Base-by-base conservation (phyloP, 2,329 filamentous ascomycete genomes). In the Rutstroemia sydowiana region DNA sequence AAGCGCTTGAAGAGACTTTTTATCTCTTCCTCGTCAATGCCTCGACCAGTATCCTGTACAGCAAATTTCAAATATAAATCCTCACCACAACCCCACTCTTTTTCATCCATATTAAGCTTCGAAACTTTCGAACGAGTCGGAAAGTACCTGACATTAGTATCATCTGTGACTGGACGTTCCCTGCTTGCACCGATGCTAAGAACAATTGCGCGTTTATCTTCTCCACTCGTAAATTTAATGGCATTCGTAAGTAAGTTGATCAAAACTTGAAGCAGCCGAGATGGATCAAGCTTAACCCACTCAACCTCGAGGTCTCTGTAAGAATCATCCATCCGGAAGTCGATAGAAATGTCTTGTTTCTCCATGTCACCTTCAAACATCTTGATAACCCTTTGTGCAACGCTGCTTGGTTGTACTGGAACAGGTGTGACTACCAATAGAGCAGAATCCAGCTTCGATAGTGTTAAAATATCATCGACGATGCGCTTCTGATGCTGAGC, bases 161-260 rank as follows among this genome's bases (percentile, higher is more conserved):
- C 63, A 77, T 88, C 1, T 83, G 72, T 2, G 76, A 82, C 48
- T 30, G 63, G 20, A 8, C 58, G 58, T 42, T 63, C 57, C 21
- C 31, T 57, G 39, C 57, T 63, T 36, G 65, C 65, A 9, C 59
- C 64, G 28, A 66, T 52, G 43, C 62, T 65, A 43, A 81, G 66
- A 18, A 70, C 68, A 2, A 81, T 73, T 1, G 71, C 71, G 31
- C 64, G 56, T 57, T 82, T 79, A 0, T 79, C 81, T 20, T 83
- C 79, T 0, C 75, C 75, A 26, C 82, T 82, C 0, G 88, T 93
- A 64, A 92, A 93, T 62, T 92, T 92, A 65, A 93, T 83, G 0
- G 87, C 86, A 61, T 92, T 92, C 4, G 86, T 88, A 5, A 87
- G 79, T 1, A 93, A 74, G 60, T 92, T 93, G 65, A 93, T 89